phyloP scores from a whole-genome alignment of 2,329 filamentous ascomycete species.

The Fusarium brevicatenulatum region DNA sequence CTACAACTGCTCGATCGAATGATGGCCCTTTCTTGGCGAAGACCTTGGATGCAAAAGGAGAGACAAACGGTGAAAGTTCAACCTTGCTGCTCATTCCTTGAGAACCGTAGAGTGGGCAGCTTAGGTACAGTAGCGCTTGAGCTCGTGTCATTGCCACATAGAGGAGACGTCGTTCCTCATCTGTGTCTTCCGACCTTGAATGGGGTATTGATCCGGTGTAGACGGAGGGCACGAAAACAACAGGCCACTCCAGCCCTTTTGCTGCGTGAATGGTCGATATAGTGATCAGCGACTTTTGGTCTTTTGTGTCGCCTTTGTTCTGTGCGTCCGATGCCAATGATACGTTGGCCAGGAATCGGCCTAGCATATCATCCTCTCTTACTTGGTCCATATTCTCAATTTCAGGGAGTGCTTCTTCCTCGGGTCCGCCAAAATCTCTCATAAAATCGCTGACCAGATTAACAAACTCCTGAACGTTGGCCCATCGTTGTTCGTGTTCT shows the following conservation, averaged over 20 bases:
- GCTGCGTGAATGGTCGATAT: slow-evolving; percentile 97
- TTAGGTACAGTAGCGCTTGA: slow-evolving; percentile 86
- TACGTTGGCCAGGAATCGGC: slow-evolving; percentile 88
- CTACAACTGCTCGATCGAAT: slow-evolving; percentile 70
- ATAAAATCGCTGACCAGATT: slow-evolving; percentile 79
- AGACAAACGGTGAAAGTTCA: slow-evolving; percentile 78
- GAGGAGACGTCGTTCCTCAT: slow-evolving; percentile 87
- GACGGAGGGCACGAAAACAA: slow-evolving; percentile 91
- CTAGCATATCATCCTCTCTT: slow-evolving; percentile 71
- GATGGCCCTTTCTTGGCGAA: slow-evolving; percentile 74
- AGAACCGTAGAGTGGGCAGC: slow-evolving; percentile 76
- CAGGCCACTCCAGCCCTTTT: slow-evolving; percentile 95
- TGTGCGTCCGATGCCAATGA: slow-evolving; percentile 84
- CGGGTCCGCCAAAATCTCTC: slow-evolving; percentile 53
- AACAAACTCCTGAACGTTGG: slow-evolving; percentile 90
- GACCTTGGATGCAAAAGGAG: slow-evolving; percentile 53
- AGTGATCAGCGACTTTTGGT: slow-evolving; percentile 74
- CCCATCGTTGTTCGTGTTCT: slow-evolving; percentile 82
- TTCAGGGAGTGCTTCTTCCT: slow-evolving; percentile 68
- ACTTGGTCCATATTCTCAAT: slow-evolving; percentile 78
- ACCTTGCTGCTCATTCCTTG: slow-evolving; percentile 67
- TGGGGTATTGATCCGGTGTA: slow-evolving; percentile 94
- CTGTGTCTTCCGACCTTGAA: slow-evolving; percentile 81
- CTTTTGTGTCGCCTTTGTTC: slow-evolving; percentile 66
- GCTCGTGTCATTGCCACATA: slow-evolving; percentile 98